Conservation (phyloP, 2,329 filamentous ascomycete genomes). For the Cercospora citrullina region DNA sequence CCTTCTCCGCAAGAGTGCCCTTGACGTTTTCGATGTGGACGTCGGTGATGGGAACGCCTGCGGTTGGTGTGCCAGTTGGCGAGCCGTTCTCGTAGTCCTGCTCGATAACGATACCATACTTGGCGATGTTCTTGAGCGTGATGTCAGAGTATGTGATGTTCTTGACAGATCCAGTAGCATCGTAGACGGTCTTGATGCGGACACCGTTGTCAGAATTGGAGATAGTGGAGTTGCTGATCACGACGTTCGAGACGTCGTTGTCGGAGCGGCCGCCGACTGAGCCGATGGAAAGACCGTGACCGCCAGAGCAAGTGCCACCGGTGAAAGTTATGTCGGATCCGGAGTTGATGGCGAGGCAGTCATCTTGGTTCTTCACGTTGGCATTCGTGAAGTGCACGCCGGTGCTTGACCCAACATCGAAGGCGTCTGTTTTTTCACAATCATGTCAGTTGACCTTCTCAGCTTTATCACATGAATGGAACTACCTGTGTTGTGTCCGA, state of each 20-base stretch:
- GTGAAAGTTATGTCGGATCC: slow-evolving; percentile 35
- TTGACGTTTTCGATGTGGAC: slow-evolving; percentile 48
- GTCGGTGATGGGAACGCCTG: slow-evolving; percentile 57
- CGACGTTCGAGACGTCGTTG: slow-evolving; percentile 57
- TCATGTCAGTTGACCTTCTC: background rate
- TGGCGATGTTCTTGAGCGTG: slow-evolving; percentile 51
- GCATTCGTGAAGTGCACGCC: slow-evolving; percentile 35
- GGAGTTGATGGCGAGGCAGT: slow-evolving; percentile 37
- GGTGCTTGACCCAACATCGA: slow-evolving; percentile 38
- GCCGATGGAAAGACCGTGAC: slow-evolving; percentile 32
- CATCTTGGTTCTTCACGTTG: slow-evolving; percentile 39
- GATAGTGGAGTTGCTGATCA: slow-evolving; percentile 52
- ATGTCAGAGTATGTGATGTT: slow-evolving; percentile 57
- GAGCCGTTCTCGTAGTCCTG: slow-evolving; percentile 58
- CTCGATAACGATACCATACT: slow-evolving; percentile 59
- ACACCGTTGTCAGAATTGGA: slow-evolving; percentile 57
- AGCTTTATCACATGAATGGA: background rate
- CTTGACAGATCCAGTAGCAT: slow-evolving; percentile 53
- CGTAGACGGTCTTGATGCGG: slow-evolving; percentile 57
- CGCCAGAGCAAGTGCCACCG: slow-evolving; percentile 29
- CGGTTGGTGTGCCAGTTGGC: slow-evolving; percentile 48
- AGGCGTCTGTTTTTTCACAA: slow-evolving; percentile 32
- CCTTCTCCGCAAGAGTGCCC: slow-evolving; percentile 45
- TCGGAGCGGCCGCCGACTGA: slow-evolving; percentile 55
- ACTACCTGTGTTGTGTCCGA: slow-evolving; percentile 40